phyloP scores from a whole-genome alignment of 176 grass and related monocot genomes.

The Echinochloa phyllopogon region DNA sequence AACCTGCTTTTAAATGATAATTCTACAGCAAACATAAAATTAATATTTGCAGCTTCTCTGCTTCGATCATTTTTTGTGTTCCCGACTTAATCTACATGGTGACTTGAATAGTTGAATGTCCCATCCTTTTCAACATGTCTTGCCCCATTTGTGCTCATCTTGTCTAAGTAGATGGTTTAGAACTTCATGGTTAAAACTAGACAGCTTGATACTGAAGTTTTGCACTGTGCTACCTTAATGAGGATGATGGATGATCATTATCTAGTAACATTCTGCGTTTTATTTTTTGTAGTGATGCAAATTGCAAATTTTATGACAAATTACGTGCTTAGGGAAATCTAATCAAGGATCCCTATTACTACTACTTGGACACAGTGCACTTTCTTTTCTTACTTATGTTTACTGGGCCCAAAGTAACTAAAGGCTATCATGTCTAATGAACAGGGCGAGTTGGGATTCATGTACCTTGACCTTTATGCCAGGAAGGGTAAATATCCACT shows the following conservation, averaged over 20 bases:
- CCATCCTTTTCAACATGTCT: background rate
- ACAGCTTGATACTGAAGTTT: background rate
- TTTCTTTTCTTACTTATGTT: conserved; percentile 29
- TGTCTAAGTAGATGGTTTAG: background rate
- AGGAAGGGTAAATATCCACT: conserved; percentile 91
- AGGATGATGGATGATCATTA: conserved; percentile 6
- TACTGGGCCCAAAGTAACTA: conserved; percentile 15
- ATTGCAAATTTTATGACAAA: conserved; percentile 28
- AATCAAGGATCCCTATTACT: conserved; percentile 26
- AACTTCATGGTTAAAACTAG: background rate
- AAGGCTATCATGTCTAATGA: conserved; percentile 26
- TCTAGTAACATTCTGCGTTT: background rate
- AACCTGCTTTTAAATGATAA: conserved; percentile 19
- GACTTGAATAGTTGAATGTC: background rate
- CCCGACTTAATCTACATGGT: background rate
- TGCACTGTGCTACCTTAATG: background rate
- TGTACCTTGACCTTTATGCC: conserved; percentile 96
- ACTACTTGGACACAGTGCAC: background rate
- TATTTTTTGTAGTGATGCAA: conserved; percentile 7
- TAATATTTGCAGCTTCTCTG: conserved; percentile 4
- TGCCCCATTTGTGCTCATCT: background rate
- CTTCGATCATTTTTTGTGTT: background rate
- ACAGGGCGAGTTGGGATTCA: conserved; percentile 92
- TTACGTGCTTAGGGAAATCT: conserved; percentile 3
- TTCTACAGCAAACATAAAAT: conserved; percentile 14